A percentile compares a stretch with the other conserved stretches of the same genome.
These are phyloP conservation scores for Casaregolazyma suthepensis DNA, from an alignment of 1,139 yeast genomes.

Conservation along the genomic window DNA sequence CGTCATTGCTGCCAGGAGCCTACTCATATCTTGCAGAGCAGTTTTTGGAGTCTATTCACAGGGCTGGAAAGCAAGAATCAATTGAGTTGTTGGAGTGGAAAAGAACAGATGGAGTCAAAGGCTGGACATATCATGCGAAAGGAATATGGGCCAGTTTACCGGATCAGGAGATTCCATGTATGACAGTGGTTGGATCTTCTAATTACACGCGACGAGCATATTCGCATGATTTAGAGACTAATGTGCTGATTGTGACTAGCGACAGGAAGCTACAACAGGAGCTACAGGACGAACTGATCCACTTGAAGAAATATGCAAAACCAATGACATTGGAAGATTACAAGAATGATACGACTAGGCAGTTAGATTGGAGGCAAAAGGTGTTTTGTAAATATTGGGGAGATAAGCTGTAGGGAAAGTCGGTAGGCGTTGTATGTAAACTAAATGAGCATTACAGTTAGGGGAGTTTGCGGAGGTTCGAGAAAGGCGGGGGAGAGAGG, in stretches of 20 bases:
- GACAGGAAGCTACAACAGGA: conserved; percentile 51
- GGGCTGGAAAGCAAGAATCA: conserved; percentile 36
- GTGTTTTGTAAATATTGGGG: conserved; percentile 43
- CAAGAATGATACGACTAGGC: conserved; percentile 48
- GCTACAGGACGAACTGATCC: conserved; percentile 59
- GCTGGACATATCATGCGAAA: conserved; percentile 99
- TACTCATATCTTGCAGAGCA: conserved; percentile 69
- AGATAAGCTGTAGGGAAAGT: conserved; percentile 44
- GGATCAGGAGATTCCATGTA: conserved; percentile 44
- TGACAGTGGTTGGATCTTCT: conserved; percentile 86
- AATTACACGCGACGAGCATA: conserved; percentile 91
- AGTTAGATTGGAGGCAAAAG: conserved; percentile 55
- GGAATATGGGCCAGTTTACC: conserved; percentile 84
- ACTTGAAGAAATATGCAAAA: conserved; percentile 50
- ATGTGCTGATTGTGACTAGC: conserved; percentile 69
- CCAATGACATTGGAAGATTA: conserved; percentile 54
- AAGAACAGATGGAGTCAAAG: conserved; percentile 62
- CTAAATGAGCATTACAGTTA: background rate
- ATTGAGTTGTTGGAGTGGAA: conserved; percentile 67
- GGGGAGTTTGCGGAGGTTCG: background rate
- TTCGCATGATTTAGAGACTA: conserved; percentile 79
- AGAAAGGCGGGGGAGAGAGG: background rate
- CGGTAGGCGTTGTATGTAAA: background rate
- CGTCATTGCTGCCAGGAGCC: conserved; percentile 80
- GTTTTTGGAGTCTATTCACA: conserved; percentile 53